Conservation (phyloP, 208 protist species). For the Trichomonas gallinae region DNA sequence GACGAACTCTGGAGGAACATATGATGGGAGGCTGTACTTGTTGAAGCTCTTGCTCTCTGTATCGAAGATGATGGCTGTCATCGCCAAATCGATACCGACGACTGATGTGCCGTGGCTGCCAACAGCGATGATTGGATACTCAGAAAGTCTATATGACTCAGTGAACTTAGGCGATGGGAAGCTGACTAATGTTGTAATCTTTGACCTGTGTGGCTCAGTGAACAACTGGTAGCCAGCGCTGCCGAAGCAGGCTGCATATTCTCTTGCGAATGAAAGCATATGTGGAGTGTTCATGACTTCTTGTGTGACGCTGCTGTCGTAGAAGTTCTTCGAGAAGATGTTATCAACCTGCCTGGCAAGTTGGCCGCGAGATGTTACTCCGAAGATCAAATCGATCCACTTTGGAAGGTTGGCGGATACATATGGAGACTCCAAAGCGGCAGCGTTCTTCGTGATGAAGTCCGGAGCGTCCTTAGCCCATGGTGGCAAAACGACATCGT, state of each 20-base stretch:
- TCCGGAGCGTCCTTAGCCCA: slow-evolving; percentile 31
- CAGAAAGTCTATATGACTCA: neutral
- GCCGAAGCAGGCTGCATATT: neutral
- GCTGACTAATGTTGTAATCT: neutral
- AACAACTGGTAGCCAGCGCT: neutral
- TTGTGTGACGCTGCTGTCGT: neutral
- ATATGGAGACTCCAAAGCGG: slow-evolving; percentile 45
- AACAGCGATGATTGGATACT: neutral
- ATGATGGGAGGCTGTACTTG: neutral
- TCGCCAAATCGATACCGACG: neutral
- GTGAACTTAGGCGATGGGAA: neutral
- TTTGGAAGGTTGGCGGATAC: slow-evolving; percentile 40
- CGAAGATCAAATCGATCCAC: slow-evolving; percentile 61
- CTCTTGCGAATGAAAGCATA: neutral
- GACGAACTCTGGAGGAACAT: neutral
- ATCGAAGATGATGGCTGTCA: neutral
- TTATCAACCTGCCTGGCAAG: neutral
- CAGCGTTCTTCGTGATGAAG: slow-evolving; percentile 48
- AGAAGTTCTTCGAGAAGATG: neutral
- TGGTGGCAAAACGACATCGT: slow-evolving; percentile 25
- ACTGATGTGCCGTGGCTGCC: neutral
- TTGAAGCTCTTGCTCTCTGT: neutral
- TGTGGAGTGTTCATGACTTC: neutral
- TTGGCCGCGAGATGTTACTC: slow-evolving; percentile 37
- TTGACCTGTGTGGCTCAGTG: neutral